Evolutionary conservation across 2,329 filamentous ascomycete genomes (phyloP).

Genomic region (Fusarium sp.): DNA sequence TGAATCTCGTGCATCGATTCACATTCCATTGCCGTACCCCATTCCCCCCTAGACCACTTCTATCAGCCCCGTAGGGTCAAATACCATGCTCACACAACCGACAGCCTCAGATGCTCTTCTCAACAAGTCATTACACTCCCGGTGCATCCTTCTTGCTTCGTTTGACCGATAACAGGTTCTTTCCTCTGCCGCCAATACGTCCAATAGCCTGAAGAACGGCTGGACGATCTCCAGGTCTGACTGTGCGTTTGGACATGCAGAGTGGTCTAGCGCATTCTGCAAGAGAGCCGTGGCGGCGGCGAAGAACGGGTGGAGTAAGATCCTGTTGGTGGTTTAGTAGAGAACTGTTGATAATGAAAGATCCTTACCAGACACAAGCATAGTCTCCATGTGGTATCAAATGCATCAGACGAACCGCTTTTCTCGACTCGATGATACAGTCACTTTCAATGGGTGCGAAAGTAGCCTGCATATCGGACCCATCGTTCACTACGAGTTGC

Average conservation of each 20-base stretch:
- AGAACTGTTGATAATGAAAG: too few species aligned
- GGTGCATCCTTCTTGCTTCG: slow-evolving; percentile 6
- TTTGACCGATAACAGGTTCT: slow-evolving; percentile 3
- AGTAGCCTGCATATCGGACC: not conserved
- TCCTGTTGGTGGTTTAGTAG: slow-evolving; percentile 3
- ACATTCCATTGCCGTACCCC: not conserved
- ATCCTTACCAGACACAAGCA: slow-evolving; percentile 27
- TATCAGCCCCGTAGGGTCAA: not conserved
- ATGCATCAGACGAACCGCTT: slow-evolving; percentile 38
- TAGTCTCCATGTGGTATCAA: slow-evolving; percentile 38
- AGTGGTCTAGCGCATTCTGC: slow-evolving; percentile 11
- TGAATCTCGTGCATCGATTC: not conserved
- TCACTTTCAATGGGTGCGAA: slow-evolving; percentile 10
- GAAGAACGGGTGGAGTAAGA: slow-evolving; percentile 30
- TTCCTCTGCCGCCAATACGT: slow-evolving; percentile 2
- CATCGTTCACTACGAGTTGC: not conserved
- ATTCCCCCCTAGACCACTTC: not conserved
- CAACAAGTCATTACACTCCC: not conserved
- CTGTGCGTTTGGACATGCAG: slow-evolving; percentile 5
- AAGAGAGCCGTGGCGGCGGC: slow-evolving; percentile 24
- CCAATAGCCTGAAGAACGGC: slow-evolving; percentile 14
- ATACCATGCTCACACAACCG: not conserved
- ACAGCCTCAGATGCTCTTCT: slow-evolving; percentile 4
- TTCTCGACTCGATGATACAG: slow-evolving; percentile 39
- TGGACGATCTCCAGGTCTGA: slow-evolving; percentile 15